Base-by-base conservation (phyloP, 768 basidiomycete genomes). In the Lactarius indigo region DNA sequence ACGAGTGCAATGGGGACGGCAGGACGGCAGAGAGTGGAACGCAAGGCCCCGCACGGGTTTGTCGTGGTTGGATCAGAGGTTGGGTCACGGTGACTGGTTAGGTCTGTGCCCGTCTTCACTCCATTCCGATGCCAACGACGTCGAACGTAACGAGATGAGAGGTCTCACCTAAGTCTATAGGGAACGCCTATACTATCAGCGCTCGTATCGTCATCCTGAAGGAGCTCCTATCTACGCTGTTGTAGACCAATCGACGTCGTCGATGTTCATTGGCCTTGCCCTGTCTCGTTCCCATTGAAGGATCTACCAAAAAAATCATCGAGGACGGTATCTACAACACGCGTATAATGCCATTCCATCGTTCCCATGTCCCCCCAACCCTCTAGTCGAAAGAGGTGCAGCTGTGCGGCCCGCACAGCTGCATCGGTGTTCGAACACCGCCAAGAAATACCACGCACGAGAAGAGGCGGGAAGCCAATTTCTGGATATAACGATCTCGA, bases 1-100 rank as follows among this genome's bases (percentile, higher is more conserved):
- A 78, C 79, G 31, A 80, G 82, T 37, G 79, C 82, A 64, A 91
- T 93, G 23, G 81, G 82, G 77, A 88, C 86, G 18, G 86, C 87
- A 73, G 78, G 83, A 68, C 82, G 91, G 77, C 87, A 88, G 79
- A 82, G 85, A 70, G 75, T 76, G 72, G 88, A 89, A 68, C 80
- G 91, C 73, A 86, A 82, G 75, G 84, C 90, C 13, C 76, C 82
- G 13, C 79, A 87, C 54, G 91, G 92, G 18, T 94, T 90, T 66
- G 81, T 81, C 59, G 84, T 92, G 23, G 74, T 76, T 26, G 74
- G 75, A 9, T 76, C 79, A 62, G 74, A 73, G 58, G 5, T 39
- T 7, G 41, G n/a, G 41, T 5, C 54, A 13, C 44, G 1, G n/a
- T 23, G 10, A 13, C 9, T n/a, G 20, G 20, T 20, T 3, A 23